A percentile compares a stretch with the other conserved stretches of the same genome.
Evolutionary conservation across 306 rosid genomes (phyloP).

Genomic region (Myrica gale): DNA sequence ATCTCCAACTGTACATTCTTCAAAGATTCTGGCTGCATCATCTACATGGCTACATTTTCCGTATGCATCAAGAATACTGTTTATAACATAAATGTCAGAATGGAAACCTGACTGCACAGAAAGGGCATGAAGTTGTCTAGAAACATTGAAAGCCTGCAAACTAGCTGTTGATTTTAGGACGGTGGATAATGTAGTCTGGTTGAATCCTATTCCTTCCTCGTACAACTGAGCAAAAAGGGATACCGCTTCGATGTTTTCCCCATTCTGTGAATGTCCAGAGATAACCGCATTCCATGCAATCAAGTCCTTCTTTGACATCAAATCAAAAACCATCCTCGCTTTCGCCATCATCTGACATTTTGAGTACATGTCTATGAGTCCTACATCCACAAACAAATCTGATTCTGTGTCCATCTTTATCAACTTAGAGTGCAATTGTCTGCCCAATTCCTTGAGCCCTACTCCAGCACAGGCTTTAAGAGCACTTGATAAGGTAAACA

Average conservation of each 20-base stretch:
- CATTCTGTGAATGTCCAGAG: constrained; percentile 63
- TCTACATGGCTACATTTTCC: constrained; percentile 64
- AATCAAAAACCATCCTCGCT: constrained; percentile 63
- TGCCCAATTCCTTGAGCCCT: constrained; percentile 59
- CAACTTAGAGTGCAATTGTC: constrained; percentile 67
- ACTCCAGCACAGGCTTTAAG: constrained; percentile 73
- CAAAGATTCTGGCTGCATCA: constrained; percentile 61
- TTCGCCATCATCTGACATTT: constrained; percentile 63
- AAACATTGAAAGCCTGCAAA: constrained; percentile 47
- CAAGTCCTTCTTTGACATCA: constrained; percentile 55
- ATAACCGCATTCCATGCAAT: constrained; percentile 79
- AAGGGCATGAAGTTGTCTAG: constrained; percentile 66
- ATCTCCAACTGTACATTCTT: constrained; percentile 67
- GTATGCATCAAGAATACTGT: constrained; percentile 82
- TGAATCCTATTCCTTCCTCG: constrained; percentile 55
- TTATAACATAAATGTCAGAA: constrained; percentile 61
- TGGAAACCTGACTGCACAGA: constrained; percentile 70
- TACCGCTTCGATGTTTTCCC: constrained; percentile 60
- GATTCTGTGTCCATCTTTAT: constrained; percentile 57
- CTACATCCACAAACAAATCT: constrained; percentile 66
- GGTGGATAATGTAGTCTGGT: constrained; percentile 72
- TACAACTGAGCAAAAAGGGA: constrained; percentile 50
- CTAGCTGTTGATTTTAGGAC: constrained; percentile 76
- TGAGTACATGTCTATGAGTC: constrained; percentile 78
- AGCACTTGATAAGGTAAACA: constrained; percentile 76